Percentiles rank a stretch among this genome's conserved stretches.
phyloP scores from a whole-genome alignment of 2,329 filamentous ascomycete genomes.

The Xylariales sp. region DNA sequence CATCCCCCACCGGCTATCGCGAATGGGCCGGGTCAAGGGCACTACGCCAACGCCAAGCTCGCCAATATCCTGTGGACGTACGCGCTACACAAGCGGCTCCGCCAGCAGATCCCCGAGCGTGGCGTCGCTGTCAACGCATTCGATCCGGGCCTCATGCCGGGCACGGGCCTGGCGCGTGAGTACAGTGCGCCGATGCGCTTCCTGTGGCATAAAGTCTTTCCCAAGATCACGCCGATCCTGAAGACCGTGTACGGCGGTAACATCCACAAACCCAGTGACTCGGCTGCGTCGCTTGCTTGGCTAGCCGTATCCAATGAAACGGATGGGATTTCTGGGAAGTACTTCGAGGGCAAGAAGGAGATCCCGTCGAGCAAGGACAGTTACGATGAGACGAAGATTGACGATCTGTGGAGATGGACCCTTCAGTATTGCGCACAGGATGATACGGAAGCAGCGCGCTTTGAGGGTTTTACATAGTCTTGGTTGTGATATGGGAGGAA shows the following conservation, averaged over 20 bases:
- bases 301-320: slow-evolving; percentile 53
- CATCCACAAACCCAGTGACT: slow-evolving; percentile 54
- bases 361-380: slow-evolving; percentile 57
- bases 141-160: slow-evolving; percentile 62
- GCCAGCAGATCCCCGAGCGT: slow-evolving; percentile 34
- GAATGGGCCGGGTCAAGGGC: slow-evolving; percentile 51
- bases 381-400: slow-evolving; percentile 58
- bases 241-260: slow-evolving; percentile 50
- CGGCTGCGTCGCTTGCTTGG: slow-evolving; percentile 55
- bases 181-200: slow-evolving; percentile 45
- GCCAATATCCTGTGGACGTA: slow-evolving; percentile 62
- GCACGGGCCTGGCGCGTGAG: slow-evolving; percentile 56
- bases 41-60: slow-evolving; percentile 60
- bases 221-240: slow-evolving; percentile 52
- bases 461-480: slow-evolving; percentile 25
- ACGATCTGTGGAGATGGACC: slow-evolving; percentile 63
- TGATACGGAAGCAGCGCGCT: slow-evolving; percentile 31
- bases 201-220: slow-evolving; percentile 53
- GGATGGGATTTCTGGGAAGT: slow-evolving; percentile 53
- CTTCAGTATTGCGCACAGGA: slow-evolving; percentile 18
- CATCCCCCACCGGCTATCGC: slow-evolving; percentile 50
- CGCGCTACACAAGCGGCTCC: slow-evolving; percentile 55
- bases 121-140: slow-evolving; percentile 56
- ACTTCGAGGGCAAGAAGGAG: slow-evolving; percentile 57
- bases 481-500: not conserved